Percentiles rank a stretch among this genome's conserved stretches.
Conservation (phyloP, 179 eudicot species). For the Nepenthes alata region DNA sequence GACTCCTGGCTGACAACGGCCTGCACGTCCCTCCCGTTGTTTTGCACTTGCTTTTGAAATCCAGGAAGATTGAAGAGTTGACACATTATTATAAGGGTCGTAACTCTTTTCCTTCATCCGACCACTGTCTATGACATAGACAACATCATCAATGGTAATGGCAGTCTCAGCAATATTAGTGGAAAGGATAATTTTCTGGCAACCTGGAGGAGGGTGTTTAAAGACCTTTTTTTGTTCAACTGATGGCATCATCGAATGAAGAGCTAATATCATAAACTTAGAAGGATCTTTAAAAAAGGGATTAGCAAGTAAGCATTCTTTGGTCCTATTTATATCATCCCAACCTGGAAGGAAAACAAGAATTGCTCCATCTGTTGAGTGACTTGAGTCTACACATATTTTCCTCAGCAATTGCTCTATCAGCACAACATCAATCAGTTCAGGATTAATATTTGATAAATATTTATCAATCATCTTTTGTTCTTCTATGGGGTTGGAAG, state of each 20-base stretch:
- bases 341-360: constrained; percentile 94
- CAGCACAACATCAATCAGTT: constrained; percentile 50
- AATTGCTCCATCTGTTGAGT: constrained; percentile 50
- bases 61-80: constrained; percentile 91
- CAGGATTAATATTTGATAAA: constrained; percentile 48
- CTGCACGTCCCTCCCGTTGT: constrained; percentile 98
- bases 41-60: constrained; percentile 88
- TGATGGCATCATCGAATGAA: constrained; percentile 88
- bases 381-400: constrained; percentile 52
- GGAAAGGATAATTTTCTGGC: constrained; percentile 89
- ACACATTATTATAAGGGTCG: constrained; percentile 82
- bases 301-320: constrained; percentile 37
- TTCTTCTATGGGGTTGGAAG: constrained; percentile 35
- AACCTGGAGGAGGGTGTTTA: constrained; percentile 51
- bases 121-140: constrained; percentile 86
- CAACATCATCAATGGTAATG: constrained; percentile 88
- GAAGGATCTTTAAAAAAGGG: constrained; percentile 45
- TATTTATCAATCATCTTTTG: constrained; percentile 47
- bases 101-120: constrained; percentile 94
- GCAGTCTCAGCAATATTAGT: constrained; percentile 96
- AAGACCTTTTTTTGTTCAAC: constrained; percentile 83
- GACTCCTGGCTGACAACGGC: constrained; percentile 93
- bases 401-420: constrained; percentile 62
- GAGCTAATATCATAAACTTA: constrained; percentile 48
- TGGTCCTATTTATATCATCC: constrained; percentile 77